Evolutionary conservation across 805 yeast genomes (phyloP).

Genomic region (Tetrapisispora nanseiensis): DNA sequence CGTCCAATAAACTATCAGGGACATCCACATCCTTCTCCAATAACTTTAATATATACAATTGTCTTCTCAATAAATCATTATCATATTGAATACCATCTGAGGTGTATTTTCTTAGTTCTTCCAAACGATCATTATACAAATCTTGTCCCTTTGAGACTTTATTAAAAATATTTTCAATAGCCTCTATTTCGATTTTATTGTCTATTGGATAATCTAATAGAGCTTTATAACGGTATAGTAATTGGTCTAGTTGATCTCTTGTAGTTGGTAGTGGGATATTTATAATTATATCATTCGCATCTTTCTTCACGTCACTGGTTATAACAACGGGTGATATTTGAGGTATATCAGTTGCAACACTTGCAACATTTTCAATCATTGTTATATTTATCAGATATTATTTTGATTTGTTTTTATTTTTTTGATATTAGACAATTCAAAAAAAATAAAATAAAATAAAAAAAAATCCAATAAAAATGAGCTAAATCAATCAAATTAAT

Average conservation of each 20-base stretch:
- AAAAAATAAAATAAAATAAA: too few relatives aligned
- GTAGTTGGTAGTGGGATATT: conserved; percentile 22
- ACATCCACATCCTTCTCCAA: conserved; percentile 57
- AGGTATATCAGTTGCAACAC: not conserved
- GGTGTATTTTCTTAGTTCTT: conserved; percentile 21
- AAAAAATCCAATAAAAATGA: too few relatives aligned
- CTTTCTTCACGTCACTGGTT: not conserved
- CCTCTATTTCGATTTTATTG: conserved; percentile 32
- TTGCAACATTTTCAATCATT: conserved; percentile 1
- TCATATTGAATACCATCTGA: conserved; percentile 31
- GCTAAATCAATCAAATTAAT: too few relatives aligned
- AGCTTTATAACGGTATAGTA: conserved; percentile 26
- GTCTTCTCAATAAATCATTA: conserved; percentile 41
- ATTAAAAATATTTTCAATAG: conserved; percentile 35
- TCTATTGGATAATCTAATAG: conserved; percentile 19
- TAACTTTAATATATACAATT: conserved; percentile 53
- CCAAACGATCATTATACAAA: conserved; percentile 24
- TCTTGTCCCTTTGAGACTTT: conserved; percentile 36
- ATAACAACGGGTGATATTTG: not conserved
- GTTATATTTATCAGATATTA: not conserved
- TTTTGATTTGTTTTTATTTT: too few relatives aligned
- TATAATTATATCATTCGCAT: conserved; percentile 2
- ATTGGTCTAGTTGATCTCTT: conserved; percentile 22
- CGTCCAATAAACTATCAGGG: conserved; percentile 43
- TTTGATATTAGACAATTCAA: too few relatives aligned